Evolutionary conservation across 2,329 filamentous ascomycete species (phyloP), one percentile per base, ranked within the genome.

Genomic region (Pseudomassariella vexata): DNA sequence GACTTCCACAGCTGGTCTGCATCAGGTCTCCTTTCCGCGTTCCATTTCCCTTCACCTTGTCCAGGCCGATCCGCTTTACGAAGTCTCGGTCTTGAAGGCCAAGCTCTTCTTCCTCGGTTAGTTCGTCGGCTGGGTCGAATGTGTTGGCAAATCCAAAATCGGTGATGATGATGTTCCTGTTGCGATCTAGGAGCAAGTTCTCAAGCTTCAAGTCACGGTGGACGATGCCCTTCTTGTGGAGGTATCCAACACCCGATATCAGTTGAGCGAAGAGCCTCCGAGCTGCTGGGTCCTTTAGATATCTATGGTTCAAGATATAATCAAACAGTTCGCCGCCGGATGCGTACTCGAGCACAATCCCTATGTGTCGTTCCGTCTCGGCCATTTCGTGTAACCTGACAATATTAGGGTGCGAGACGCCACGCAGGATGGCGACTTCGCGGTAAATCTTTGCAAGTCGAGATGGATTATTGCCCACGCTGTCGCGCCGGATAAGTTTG

Each of bases 121-220:
- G 71, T 56, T 95, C 88, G 52, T 98, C 92, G 21, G 69, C 65
- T 0, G 92, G 78, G 52, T 95, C 85, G 53, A 98, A 98, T 0
- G 89, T 96, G 60, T 98, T 98, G 46, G 92, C 92, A 56, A 98
- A 98, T 12, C 92, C 92, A 61, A 98, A 98, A 62, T 98, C 92
- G 11, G 92, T 98, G 54, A 98, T 98, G 63, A 98, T 98, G 53
- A 98, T 96, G 66, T 98, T 98, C 42, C 88, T 83, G 55, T 98
- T 95, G 41, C 90, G 82, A 61, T 98, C 92, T 31, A 98, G 73
- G 22, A 98, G 73, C 49, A 98, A 60, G 53, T 98, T 98, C 63
- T 98, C 92, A 28, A 98, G 71, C 63, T 98, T 98, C 45, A 98
- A 64, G 63, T 98, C 92, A 50, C 92, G 82, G 57, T 98, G 92